Evolutionary conservation across 306 rosid genomes (phyloP), one percentile per base, ranked within the genome.

Genomic region (Cicer judaicum): DNA sequence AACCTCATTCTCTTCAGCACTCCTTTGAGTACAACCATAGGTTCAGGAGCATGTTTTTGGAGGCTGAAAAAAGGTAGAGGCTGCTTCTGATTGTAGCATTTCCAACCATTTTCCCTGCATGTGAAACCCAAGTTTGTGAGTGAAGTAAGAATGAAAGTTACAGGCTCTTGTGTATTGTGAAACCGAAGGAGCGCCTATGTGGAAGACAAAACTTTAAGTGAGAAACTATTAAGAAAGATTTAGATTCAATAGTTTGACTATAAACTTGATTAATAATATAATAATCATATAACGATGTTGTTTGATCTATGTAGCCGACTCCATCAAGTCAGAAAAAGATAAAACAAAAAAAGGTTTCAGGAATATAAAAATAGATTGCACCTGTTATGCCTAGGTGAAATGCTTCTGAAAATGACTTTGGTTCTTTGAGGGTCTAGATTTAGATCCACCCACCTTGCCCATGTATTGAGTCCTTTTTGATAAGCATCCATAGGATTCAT

Each of bases 381-480:
- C 98, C 96, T 89, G 94, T 93, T 91, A 64, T 93, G 98, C 75
- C 96, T 84, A 14, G 98, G 97, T 21, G 98, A 90, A 94, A 94
- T 90, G 77, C 98, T 94, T 77, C 98, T 85, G 68, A 94, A 94
- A 74, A 94, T 81, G 50, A 91, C 91, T 46, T 71, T 75, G 85
- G 89, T 90, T 85, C 73, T 83, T 39, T 71, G 81, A 48, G 96
- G 96, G 69, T 89, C 85, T 29, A 94, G 85, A 78, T 94, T 94
- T 50, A 94, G 75, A 85, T 91, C 96, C 74, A 91, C 87, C 98
- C 98, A 94, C 82, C 85, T 94, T 75, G 98, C 97, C 98, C 96
- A 94, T 69, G 97, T 91, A 18, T 87, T 86, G 48, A 94, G 98
- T 84, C 96, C 98, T 76, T 87, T 94, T 74, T 89, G 91, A 84